Base-by-base conservation (phyloP, 2,329 filamentous ascomycete species). In the Diaporthe batatas region DNA sequence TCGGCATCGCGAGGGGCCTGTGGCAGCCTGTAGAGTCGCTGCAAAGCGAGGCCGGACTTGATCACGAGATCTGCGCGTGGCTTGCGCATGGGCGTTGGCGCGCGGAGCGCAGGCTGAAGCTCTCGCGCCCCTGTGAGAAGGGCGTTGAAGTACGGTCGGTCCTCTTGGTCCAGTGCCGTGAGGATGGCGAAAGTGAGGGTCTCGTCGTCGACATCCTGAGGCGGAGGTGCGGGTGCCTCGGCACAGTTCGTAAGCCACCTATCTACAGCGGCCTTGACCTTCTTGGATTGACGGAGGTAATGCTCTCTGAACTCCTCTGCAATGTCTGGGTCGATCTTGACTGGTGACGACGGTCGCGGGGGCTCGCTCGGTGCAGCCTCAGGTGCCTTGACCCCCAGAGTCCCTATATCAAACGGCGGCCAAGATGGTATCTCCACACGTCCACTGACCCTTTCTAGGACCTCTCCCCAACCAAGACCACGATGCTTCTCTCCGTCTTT, bases 401-500 rank as follows among this genome's bases (percentile, higher is more conserved):
- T 86, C 3, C 89, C 89, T 76, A 95, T 88, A 76, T 93, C 91
- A 79, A 98, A 96, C 0, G 96, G 94, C 29, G 96, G 96, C 96
- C 96, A 98, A 21, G 88, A 84, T 0, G 96, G 95, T 68, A 98
- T 87, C 77, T 97, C 94, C 73, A 94, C 90, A 70, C 96, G 91
- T 23, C 96, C 96, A 75, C 94, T 96, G 16, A 98, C 95, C 80
- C 95, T 91, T 82, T 99, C 96, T 32, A 99, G 84, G 16, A 98
- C 95, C 80, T 98, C 96, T 12, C 96, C 96, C 96, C 96, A 99
- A 75, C 94, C 96, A 39, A 98, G 87, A 2, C 95, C 95, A 71
- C 87, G 88, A 75, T 91, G 89, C 21, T 92, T 89, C 49, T 91
- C 88, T 49, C 89, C 84, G 4, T 84, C 84, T 16, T 83, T 85